Conservation (phyloP, 139 green algal genomes). For the Spirogloea muscicola region DNA sequence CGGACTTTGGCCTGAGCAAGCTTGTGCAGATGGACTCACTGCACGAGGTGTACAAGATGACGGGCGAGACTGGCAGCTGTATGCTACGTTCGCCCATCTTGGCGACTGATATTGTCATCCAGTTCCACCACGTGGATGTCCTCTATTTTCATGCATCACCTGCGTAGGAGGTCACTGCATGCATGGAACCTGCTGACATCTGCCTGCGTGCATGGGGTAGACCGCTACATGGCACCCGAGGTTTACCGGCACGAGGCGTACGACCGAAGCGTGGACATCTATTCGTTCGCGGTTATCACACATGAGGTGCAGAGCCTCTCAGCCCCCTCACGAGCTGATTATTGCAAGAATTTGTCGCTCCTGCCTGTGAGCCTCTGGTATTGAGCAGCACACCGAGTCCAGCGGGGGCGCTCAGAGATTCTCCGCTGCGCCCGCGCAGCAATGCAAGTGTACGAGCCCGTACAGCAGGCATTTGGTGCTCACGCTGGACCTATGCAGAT, state of each 20-base stretch:
- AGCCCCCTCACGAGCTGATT: not conserved
- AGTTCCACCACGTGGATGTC: no score
- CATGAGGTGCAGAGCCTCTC: conserved; percentile 44
- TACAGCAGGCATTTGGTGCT: not conserved
- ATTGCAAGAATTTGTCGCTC: not conserved
- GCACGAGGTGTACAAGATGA: conserved; percentile 47
- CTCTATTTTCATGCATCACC: no score
- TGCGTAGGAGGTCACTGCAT: no score
- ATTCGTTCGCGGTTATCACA: conserved; percentile 56
- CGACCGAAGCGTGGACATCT: conserved; percentile 56
- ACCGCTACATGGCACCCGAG: conserved; percentile 61
- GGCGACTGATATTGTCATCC: no score
- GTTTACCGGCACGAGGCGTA: conserved; percentile 57
- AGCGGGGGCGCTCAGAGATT: no score
- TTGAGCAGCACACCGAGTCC: no score
- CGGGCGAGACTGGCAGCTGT: conserved; percentile 43
- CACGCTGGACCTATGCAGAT: conserved; percentile 18
- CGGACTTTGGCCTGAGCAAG: conserved; percentile 48
- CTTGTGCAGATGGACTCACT: conserved; percentile 33
- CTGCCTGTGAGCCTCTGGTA: no score
- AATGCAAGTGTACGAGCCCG: no score
- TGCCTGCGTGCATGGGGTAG: no score
- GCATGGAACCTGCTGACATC: no score
- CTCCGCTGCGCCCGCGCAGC: no score
- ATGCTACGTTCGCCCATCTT: no score